These are phyloP conservation scores for Acanthamoeba castellanii DNA, from an alignment of 208 protist species.

Conservation along the genomic window DNA sequence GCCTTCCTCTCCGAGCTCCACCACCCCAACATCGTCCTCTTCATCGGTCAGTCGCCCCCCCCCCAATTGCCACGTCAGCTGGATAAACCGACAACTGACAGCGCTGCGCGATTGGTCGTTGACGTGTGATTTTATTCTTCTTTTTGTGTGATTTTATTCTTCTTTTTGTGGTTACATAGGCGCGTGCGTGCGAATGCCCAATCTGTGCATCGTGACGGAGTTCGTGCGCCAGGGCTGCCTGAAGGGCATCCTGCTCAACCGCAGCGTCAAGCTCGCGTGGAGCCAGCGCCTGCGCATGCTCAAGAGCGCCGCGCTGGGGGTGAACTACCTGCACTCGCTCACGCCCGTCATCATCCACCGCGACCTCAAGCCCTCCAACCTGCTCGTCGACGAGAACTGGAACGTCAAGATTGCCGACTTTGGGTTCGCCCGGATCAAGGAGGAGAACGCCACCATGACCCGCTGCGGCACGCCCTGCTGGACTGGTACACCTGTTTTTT, in stretches of 20 bases:
- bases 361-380: constrained; percentile 66
- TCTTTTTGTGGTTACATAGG: neutral
- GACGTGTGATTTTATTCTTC: too few species aligned
- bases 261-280: neutral
- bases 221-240: constrained; percentile 82
- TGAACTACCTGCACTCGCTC: constrained; percentile 67
- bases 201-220: constrained; percentile 85
- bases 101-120: too few species aligned
- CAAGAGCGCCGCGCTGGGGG: constrained; percentile 41
- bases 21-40: constrained; percentile 66
- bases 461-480: constrained; percentile 61
- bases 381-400: constrained; percentile 73
- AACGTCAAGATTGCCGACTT: constrained; percentile 67
- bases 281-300: constrained; percentile 44
- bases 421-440: constrained; percentile 48
- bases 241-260: constrained; percentile 76
- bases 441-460: constrained; percentile 70
- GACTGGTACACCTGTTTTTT: neutral
- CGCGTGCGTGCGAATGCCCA: constrained; percentile 76
- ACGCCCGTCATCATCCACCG: constrained; percentile 46
- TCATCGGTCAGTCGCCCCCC: constrained; percentile 41
- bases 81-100: too few species aligned
- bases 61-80: neutral
- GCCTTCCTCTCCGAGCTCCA: too few species aligned
- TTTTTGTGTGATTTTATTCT: too few species aligned